phyloP scores from a whole-genome alignment of 805 yeast species.

The Saccharomycopsis capsularis region DNA sequence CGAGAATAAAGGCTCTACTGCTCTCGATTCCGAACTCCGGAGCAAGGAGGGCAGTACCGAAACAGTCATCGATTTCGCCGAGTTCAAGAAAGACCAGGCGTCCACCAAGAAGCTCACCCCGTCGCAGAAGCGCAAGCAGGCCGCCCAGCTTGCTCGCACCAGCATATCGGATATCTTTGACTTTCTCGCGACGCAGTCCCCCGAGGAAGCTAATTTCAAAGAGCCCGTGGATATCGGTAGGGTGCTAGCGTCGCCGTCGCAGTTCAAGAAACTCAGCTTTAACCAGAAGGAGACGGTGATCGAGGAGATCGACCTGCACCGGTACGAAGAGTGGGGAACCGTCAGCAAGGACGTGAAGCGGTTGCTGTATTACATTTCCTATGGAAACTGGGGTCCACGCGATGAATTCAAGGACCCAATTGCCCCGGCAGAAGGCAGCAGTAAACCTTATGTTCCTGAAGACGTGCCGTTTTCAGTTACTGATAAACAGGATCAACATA shows the following conservation, averaged over 20 bases:
- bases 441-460: conserved; percentile 33
- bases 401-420: conserved; percentile 44
- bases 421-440: conserved; percentile 28
- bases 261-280: conserved; percentile 31
- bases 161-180: conserved; percentile 28
- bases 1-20: too few species aligned
- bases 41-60: not conserved
- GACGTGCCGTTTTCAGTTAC: conserved; percentile 51
- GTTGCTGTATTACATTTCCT: conserved; percentile 53
- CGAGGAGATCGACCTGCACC: conserved; percentile 42
- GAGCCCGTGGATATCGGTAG: conserved; percentile 44
- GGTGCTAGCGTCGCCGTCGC: conserved; percentile 33
- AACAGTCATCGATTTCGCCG: not conserved
- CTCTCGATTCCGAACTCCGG: too few species aligned
- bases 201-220: conserved; percentile 24
- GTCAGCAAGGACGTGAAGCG: conserved; percentile 44
- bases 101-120: conserved; percentile 11
- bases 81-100: not conserved
- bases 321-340: conserved; percentile 46
- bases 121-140: conserved; percentile 16
- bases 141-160: conserved; percentile 25
- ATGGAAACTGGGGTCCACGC: conserved; percentile 71
- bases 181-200: conserved; percentile 24
- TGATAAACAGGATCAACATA: too few species aligned
- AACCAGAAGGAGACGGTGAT: conserved; percentile 53